Percentiles rank a stretch among this genome's conserved stretches.
phyloP scores from a whole-genome alignment of 805 yeast species.

The Lipomyces mesembrius region DNA sequence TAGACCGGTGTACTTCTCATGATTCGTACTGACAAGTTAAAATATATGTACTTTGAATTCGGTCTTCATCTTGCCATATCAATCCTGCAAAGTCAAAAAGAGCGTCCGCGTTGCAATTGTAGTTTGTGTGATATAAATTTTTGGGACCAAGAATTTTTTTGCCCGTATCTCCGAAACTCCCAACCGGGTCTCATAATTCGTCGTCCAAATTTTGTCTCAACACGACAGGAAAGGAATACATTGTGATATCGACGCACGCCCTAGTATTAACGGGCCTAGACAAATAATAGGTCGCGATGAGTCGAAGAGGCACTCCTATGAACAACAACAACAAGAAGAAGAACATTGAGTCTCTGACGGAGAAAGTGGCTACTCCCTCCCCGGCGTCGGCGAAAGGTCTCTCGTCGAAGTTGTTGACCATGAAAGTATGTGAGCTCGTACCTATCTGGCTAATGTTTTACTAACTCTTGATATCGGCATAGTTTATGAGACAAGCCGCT shows the following conservation, averaged over 20 bases:
- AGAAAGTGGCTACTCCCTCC: slow-evolving; percentile 6
- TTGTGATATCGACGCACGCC: no score
- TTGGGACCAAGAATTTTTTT: neutral
- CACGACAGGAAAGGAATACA: neutral
- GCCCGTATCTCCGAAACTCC: neutral
- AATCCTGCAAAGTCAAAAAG: neutral
- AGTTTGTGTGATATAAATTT: neutral
- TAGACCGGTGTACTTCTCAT: slow-evolving; percentile 33
- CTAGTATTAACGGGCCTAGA: no score
- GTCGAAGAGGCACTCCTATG: neutral
- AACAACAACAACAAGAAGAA: slow-evolving; percentile 1
- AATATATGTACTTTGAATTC: slow-evolving; percentile 56
- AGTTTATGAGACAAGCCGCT: slow-evolving; percentile 42
- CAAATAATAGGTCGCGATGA: neutral
- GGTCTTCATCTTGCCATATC: slow-evolving; percentile 65
- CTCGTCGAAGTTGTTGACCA: slow-evolving; percentile 77
- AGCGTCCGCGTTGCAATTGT: neutral
- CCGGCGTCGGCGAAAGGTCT: slow-evolving; percentile 42
- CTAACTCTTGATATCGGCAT: neutral
- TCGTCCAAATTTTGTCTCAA: neutral
- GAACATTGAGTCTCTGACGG: slow-evolving; percentile 8
- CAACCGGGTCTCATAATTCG: neutral
- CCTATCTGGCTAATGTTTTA: neutral
- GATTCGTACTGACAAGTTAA: neutral
- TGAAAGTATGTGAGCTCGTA: slow-evolving; percentile 59